phyloP scores from a whole-genome alignment of 1,139 yeast species.

The Geotrichum restrictum region DNA sequence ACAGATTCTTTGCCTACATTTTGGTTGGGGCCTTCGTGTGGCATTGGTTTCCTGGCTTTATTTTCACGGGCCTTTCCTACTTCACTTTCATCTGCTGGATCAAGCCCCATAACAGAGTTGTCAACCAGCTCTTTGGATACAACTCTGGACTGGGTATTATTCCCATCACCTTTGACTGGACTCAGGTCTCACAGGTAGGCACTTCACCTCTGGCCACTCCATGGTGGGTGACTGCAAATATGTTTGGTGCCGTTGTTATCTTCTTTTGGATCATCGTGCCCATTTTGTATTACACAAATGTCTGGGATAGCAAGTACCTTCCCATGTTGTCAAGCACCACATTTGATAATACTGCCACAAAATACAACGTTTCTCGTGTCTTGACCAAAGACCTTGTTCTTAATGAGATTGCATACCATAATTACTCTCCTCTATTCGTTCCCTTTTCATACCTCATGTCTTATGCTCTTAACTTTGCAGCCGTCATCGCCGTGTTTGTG shows the following conservation, averaged over 20 bases:
- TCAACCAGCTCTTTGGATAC: slow-evolving; percentile 53
- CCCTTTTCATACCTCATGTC: slow-evolving; percentile 44
- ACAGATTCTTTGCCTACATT: slow-evolving; percentile 39
- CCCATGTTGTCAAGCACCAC: slow-evolving; percentile 44
- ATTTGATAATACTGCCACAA: slow-evolving; percentile 41
- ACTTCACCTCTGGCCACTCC: slow-evolving; percentile 55
- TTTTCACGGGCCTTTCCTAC: slow-evolving; percentile 44
- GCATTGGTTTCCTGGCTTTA: slow-evolving; percentile 48
- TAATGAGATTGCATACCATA: slow-evolving; percentile 31
- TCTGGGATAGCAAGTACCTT: slow-evolving; percentile 45
- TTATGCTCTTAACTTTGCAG: slow-evolving; percentile 40
- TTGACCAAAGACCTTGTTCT: slow-evolving; percentile 44
- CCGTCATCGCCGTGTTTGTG: slow-evolving; percentile 51
- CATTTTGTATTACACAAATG: slow-evolving; percentile 44
- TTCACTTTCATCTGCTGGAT: slow-evolving; percentile 40
- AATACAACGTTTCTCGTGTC: slow-evolving; percentile 43
- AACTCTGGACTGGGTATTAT: slow-evolving; percentile 51
- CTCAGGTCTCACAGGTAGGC: slow-evolving; percentile 34
- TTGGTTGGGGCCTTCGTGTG: slow-evolving; percentile 41
- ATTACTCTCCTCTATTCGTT: slow-evolving; percentile 49
- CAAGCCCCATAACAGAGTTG: slow-evolving; percentile 42
- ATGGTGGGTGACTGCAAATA: slow-evolving; percentile 45
- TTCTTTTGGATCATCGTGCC: slow-evolving; percentile 39
- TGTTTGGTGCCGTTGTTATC: slow-evolving; percentile 41
- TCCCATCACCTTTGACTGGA: slow-evolving; percentile 50